phyloP scores from a whole-genome alignment of 805 yeast genomes.

The Candida manassasensis region DNA sequence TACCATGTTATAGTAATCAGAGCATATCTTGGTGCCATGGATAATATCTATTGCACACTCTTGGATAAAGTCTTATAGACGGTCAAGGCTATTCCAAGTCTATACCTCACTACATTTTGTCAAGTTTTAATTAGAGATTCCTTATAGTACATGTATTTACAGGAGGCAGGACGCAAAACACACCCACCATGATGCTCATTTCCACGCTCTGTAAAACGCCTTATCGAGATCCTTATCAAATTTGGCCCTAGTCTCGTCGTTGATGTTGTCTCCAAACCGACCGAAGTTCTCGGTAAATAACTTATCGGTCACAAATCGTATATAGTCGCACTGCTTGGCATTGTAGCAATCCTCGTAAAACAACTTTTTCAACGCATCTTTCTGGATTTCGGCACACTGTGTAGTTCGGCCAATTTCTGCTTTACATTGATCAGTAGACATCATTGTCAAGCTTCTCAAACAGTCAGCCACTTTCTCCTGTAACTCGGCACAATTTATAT shows the following conservation, averaged over 20 bases:
- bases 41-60: too few relatives aligned
- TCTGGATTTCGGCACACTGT: slow-evolving; percentile 31
- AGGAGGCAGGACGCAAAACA: neutral
- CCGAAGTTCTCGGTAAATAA: slow-evolving; percentile 35
- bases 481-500: slow-evolving; percentile 38
- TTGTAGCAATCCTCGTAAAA: slow-evolving; percentile 34
- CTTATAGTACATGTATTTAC: neutral
- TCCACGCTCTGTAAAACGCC: slow-evolving; percentile 31
- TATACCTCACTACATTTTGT: too few relatives aligned
- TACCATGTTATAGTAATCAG: too few relatives aligned
- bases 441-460: slow-evolving; percentile 27
- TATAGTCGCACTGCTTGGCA: slow-evolving; percentile 31
- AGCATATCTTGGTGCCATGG: too few relatives aligned
- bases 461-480: slow-evolving; percentile 34
- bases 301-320: slow-evolving; percentile 32
- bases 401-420: slow-evolving; percentile 23
- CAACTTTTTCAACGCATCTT: slow-evolving; percentile 27
- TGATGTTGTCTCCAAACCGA: slow-evolving; percentile 26
- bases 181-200: slow-evolving; percentile 12
- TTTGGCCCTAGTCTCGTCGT: slow-evolving; percentile 20
- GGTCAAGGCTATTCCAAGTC: too few relatives aligned
- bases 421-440: slow-evolving; percentile 25
- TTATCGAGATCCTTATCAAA: slow-evolving; percentile 28
- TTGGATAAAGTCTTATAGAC: too few relatives aligned
- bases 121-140: too few relatives aligned